Evolutionary conservation across 768 basidiomycete species (phyloP), one percentile per base, ranked within the genome.

Genomic region (Tephrocybe sp.): DNA sequence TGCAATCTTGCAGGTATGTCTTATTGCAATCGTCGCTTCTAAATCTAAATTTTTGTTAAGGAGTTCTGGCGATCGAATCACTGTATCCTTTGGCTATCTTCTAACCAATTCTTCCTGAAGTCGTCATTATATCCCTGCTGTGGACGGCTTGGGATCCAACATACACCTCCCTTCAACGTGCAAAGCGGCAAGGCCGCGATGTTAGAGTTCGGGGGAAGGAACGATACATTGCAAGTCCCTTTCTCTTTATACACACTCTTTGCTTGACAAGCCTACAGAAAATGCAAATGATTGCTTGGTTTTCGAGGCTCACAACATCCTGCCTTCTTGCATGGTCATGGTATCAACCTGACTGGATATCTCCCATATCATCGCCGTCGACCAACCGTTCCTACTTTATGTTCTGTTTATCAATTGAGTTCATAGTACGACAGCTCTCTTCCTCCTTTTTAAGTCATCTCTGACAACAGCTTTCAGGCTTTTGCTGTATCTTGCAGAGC

Each of bases 111-210:
- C 69, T 86, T 45, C 84, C 88, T 2, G 24, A 73, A 3, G 38
- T 88, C 17, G 68, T 74, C 24, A 38, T 84, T 0, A 10, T 81
- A 14, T 92, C 92, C 17, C 62, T 93, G 14, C 61, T 86, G 5
- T 95, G 93, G 86, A 83, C 84, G 0, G 82, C 78, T 1, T 96
- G 93, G 93, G 85, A 96, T 63, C 93, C 91, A 11, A 88, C 88
- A 17, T 93, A 92, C 66, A 68, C 77, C 20, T 72, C 78, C 9
- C 70, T 80, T 48, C 76, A 77, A 56, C 77, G 71, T 57, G 83
- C 85, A 11, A 78, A 80, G 58, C 70, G 79, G 36, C 88, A 91
- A 71, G 88, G 90, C 2, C 80, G 88, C 17, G 79, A 84, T 54
- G 75, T 91, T 20, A 81, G 86, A 43, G 71, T 89, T 30, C 75